A percentile compares a stretch with the other conserved stretches of the same genome.
Evolutionary conservation across 2,329 filamentous ascomycete genomes (phyloP).

Genomic region (Colletotrichum limetticola): DNA sequence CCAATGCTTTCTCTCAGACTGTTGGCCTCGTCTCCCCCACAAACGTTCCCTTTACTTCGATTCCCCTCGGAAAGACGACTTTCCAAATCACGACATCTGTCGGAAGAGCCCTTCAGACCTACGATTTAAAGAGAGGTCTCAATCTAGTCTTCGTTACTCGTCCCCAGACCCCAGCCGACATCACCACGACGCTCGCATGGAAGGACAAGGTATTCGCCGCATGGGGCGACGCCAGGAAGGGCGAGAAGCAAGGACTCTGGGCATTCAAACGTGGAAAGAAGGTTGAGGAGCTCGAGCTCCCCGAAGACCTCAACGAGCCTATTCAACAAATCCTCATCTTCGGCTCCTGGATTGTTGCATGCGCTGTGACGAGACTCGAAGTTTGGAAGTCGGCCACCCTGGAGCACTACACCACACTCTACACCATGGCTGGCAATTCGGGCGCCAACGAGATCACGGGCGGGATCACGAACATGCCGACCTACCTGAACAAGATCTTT

Average conservation of each 20-base stretch:
- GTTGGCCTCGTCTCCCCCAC: conserved; percentile 94
- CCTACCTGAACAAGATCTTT: conserved; percentile 95
- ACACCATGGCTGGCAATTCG: conserved; percentile 65
- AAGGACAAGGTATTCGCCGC: conserved; percentile 90
- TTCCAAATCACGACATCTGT: conserved; percentile 98
- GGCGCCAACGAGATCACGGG: conserved; percentile 78
- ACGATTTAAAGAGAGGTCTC: conserved; percentile 89
- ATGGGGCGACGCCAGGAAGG: conserved; percentile 74
- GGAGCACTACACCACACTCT: conserved; percentile 91
- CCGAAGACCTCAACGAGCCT: conserved; percentile 73
- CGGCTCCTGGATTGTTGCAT: conserved; percentile 90
- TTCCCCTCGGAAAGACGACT: conserved; percentile 90
- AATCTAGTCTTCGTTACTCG: conserved; percentile 94
- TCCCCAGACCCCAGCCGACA: conserved; percentile 85
- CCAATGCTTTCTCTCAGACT: conserved; percentile 65
- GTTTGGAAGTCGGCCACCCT: conserved; percentile 87
- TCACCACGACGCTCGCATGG: conserved; percentile 90
- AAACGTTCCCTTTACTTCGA: conserved; percentile 86
- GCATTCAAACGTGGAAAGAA: conserved; percentile 92
- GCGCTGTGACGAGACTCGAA: conserved; percentile 79
- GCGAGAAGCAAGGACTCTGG: conserved; percentile 78
- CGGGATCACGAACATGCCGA: conserved; percentile 88
- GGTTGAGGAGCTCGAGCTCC: conserved; percentile 77
- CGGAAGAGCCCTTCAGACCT: conserved; percentile 90
- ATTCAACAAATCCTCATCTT: conserved; percentile 84